phyloP scores from a whole-genome alignment of 2,329 filamentous ascomycete species.

The Alternaria panax region DNA sequence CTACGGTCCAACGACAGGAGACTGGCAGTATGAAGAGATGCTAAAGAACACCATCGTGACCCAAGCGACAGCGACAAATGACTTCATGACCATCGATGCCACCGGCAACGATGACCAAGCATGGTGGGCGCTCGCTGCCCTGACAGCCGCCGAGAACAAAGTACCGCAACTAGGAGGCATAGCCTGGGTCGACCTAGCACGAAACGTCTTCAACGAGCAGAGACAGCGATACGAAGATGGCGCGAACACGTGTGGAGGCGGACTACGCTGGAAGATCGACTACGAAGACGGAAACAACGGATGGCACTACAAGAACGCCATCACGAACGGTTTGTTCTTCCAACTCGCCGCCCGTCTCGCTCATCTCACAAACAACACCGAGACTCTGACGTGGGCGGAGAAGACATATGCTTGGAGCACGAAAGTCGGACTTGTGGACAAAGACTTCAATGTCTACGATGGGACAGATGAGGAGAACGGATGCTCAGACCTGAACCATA shows the following conservation, averaged over 20 bases:
- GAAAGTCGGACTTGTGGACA: slow-evolving; percentile 57
- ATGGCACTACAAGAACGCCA: slow-evolving; percentile 79
- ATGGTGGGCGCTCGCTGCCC: slow-evolving; percentile 73
- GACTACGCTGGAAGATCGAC: slow-evolving; percentile 77
- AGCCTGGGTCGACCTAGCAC: slow-evolving; percentile 69
- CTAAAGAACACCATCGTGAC: slow-evolving; percentile 35
- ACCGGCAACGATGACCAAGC: slow-evolving; percentile 75
- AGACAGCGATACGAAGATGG: slow-evolving; percentile 70
- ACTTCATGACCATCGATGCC: slow-evolving; percentile 51
- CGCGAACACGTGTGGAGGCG: slow-evolving; percentile 67
- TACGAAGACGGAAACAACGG: slow-evolving; percentile 69
- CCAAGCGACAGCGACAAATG: slow-evolving; percentile 34
- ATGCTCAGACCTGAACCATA: slow-evolving; percentile 44
- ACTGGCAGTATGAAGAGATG: slow-evolving; percentile 50
- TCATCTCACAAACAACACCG: slow-evolving; percentile 66
- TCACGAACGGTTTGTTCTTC: slow-evolving; percentile 81
- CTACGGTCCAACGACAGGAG: slow-evolving; percentile 52
- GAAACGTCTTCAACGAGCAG: slow-evolving; percentile 76
- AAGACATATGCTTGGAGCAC: slow-evolving; percentile 65
- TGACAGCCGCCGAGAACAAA: slow-evolving; percentile 71
- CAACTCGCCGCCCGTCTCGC: slow-evolving; percentile 78
- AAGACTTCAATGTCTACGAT: slow-evolving; percentile 61
- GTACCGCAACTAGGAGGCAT: slow-evolving; percentile 59
- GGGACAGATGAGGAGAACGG: slow-evolving; percentile 58
- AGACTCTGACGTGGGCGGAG: slow-evolving; percentile 65